phyloP scores from a whole-genome alignment of 148 eudicot species.

The Vaccinium vitisidaea region DNA sequence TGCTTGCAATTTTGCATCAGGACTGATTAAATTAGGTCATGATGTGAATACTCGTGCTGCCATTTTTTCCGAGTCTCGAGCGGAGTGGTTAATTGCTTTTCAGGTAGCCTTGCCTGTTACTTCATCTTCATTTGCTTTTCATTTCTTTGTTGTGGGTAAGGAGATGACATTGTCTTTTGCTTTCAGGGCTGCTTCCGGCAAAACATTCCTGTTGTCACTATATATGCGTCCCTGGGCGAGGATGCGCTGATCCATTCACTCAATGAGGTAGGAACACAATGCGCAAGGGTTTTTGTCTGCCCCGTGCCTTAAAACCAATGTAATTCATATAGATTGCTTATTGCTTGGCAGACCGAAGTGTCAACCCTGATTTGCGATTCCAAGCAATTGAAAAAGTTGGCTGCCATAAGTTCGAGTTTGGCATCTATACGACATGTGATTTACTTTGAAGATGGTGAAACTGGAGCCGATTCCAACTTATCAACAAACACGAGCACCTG shows the following conservation, averaged over 20 bases:
- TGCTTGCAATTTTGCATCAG: constrained; percentile 79
- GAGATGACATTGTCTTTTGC: constrained; percentile 11
- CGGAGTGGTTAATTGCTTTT: constrained; percentile 90
- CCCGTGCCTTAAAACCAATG: neutral
- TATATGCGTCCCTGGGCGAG: constrained; percentile 93
- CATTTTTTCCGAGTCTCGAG: constrained; percentile 85
- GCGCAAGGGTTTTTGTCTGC: neutral
- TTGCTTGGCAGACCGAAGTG: constrained; percentile 66
- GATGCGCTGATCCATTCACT: constrained; percentile 89
- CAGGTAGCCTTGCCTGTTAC: constrained; percentile 46
- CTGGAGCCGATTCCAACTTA: constrained; percentile 32
- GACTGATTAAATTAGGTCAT: constrained; percentile 82
- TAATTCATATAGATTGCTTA: constrained; percentile 11
- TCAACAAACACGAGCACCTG: constrained; percentile 34
- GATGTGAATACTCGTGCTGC: constrained; percentile 83
- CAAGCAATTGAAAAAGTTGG: constrained; percentile 80
- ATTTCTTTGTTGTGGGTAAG: neutral
- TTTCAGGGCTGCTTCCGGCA: constrained; percentile 89
- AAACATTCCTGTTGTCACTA: constrained; percentile 80
- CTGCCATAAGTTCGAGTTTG: constrained; percentile 64
- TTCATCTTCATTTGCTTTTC: neutral
- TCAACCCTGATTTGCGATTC: constrained; percentile 83
- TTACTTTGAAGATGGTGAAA: constrained; percentile 74
- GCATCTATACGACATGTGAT: constrained; percentile 55
- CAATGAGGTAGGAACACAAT: constrained; percentile 58